Evolutionary conservation across 2,329 filamentous ascomycete species (phyloP), one percentile per base, ranked within the genome.

Genomic region (Sphaerulina musiva): DNA sequence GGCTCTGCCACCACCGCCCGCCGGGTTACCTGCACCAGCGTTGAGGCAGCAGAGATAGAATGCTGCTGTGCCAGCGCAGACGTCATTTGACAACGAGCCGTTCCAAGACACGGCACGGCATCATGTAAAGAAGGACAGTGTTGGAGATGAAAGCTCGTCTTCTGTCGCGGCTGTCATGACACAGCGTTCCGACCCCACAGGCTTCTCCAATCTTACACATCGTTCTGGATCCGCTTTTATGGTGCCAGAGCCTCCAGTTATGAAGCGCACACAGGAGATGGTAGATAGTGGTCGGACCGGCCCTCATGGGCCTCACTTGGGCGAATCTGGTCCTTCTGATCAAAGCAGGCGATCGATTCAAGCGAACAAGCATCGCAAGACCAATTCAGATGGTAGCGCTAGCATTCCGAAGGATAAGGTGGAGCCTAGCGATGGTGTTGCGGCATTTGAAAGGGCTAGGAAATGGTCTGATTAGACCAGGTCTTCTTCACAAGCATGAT

Each of bases 1-100:
- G 8, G 78, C 76, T 1, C 80, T 80, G 64, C 74, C 59, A 20
- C 56, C 55, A 9, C 70, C 73, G 32, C 75, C 77, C 20, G 74
- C 77, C 46, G 77, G 77, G 1, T 79, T 78, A n/a, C 49, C 49
- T 36, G 29, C 39, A 6, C 50, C 41, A 36, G 50, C 17, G 17
- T 53, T 53, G 12, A 40, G 50, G 46, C 42, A 46, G 50, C 50
- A 53, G 50, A 46, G 50, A 38, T 53, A 53, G 50, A 29, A 42
- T 47, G 12, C 43, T 47, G 44, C 50, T 11, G 20, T 51, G 32
- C 48, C 41, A 8, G 29, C 40, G 17, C 48, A 36, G 14, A 31
- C 48, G 2, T 51, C 48, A 20, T 29, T 7, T 23, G 26, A 6
- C 26, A 29, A 29, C 5, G 26, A 7, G 26, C 3, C n/a, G 29